Base-by-base conservation (phyloP, 2,329 filamentous ascomycete genomes). In the Trichocomaceae sp. region DNA sequence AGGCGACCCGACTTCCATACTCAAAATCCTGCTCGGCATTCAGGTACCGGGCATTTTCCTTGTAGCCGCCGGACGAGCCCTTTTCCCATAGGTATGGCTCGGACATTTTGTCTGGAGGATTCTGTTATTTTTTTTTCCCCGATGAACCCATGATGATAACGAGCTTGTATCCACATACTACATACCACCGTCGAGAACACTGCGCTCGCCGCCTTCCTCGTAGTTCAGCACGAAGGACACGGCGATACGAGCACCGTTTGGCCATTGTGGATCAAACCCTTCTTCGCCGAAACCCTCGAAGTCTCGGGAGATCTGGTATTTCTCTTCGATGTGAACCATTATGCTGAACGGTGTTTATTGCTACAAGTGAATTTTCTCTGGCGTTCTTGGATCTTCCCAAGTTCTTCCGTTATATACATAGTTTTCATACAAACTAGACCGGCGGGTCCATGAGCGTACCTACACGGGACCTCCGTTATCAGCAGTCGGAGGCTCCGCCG, bases 11-110 rank as follows among this genome's bases (percentile, higher is more conserved):
- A 20, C 72, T 72, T 33, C 78, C 76, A 59, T 80, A 80, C 54
- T 80, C 77, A 58, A 76, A 81, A 58, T 79, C 77, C 26, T 68
- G 71, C 63, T 80, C 77, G 50, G 70, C 70, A 58, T 75, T 79
- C 58, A 73, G 60, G 9, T 65, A 63, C 31, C 69, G 55, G 6
- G 55, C 37, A n/a, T 37, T 37, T 6, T 37, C 33, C n/a, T 37
- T 37, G 15, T 37, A 37, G 15, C 58, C 57, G 17, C 57, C 62
- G 5, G 58, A 59, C 1, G 60, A 60, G 12, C 68, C 67, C 55
- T 69, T 70, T 54, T 69, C 66, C 68, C 68, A 70, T 6, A 71
- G 61, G 52, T 69, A 69, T 8, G 67, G 65, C 54, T 71, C 68
- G 5, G 51, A 65, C 33, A 37, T 37, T 15, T 37, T 37, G 33